Evolutionary conservation across 2,329 filamentous ascomycete species (phyloP), one percentile per base, ranked within the genome.

Genomic region (Xylariaceae sp.): DNA sequence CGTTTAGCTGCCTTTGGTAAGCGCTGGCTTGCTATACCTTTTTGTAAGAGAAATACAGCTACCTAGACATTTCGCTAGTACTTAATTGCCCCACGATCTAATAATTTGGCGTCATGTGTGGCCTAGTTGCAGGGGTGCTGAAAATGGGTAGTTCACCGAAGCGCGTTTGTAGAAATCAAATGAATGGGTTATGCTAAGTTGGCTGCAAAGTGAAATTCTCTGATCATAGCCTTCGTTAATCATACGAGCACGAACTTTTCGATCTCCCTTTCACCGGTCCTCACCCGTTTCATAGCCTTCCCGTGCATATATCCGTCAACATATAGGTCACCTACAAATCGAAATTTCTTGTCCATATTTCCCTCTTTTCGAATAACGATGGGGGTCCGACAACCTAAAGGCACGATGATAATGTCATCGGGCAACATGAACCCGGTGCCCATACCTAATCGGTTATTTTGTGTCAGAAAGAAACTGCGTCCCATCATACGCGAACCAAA

Each of bases 301-400:
- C 70, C 69, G 18, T 65, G 30, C 70, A 74, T 73, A 26, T 69
- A 72, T 1, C 63, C 62, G 51, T 72, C 55, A 4, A 73, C 45
- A 49, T 72, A 73, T 1, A 64, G 57, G 45, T 73, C 70, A 0
- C 72, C 70, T 2, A 72, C 62, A 42, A 64, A 70, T 6, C 62
- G 54, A 57, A 66, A 71, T 53, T 15, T 9, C 15, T 16, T 16
- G 7, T n/a, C 9, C 33, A 7, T 37, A 7, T 7, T 37, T 8
- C 33, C 33, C 7, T 65, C 66, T 3, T 55, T 51, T 2, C 32
- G n/a, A n/a, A n/a, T n/a, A n/a, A n/a, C n/a, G n/a, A n/a, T n/a
- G n/a, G n/a, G n/a, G n/a, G 71, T 73, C 3, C 47, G 55, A 45
- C 70, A 73, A 1, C 71, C 72, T 2, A 71, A 52, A 0, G 72